Evolutionary conservation across 176 grass and related monocot genomes (phyloP).

Genomic region (Bromus sterilis): DNA sequence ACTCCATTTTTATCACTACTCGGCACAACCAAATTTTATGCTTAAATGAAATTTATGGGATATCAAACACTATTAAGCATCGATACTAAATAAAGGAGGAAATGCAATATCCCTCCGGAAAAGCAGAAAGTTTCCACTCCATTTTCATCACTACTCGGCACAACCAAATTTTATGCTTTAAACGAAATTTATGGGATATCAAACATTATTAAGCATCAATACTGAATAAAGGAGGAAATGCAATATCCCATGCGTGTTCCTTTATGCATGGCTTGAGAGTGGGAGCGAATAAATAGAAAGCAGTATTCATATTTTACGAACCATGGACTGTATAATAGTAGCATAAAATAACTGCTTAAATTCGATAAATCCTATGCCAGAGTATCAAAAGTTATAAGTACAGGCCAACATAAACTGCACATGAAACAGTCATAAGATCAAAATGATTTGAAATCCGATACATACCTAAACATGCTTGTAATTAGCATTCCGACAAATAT

Average conservation of each 20-base stretch:
- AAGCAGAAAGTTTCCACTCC: too few species aligned
- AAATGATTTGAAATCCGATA: conserved; percentile 7
- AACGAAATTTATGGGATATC: not conserved
- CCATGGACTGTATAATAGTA: not conserved
- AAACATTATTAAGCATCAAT: conserved; percentile 9
- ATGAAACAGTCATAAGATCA: not conserved
- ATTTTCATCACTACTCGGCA: too few species aligned
- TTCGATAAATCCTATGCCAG: too few species aligned
- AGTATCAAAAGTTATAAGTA: too few species aligned
- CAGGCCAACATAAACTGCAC: not conserved
- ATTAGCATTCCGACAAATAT: conserved; percentile 98
- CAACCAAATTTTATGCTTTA: not conserved
- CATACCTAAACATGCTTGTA: conserved; percentile 99
- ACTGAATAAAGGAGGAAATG: not conserved
- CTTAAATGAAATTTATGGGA: not conserved
- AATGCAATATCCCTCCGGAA: conserved; percentile 1
- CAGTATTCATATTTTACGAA: not conserved
- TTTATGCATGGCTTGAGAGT: conserved; percentile 5
- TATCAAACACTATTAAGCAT: not conserved
- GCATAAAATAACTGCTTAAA: not conserved
- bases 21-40: not conserved
- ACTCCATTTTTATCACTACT: too few species aligned
- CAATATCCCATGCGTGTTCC: not conserved
- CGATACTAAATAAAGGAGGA: not conserved
- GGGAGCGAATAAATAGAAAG: not conserved